These are phyloP conservation scores for Albugo laibachii DNA, from an alignment of 352 stramenopile species.

Conservation along the genomic window DNA sequence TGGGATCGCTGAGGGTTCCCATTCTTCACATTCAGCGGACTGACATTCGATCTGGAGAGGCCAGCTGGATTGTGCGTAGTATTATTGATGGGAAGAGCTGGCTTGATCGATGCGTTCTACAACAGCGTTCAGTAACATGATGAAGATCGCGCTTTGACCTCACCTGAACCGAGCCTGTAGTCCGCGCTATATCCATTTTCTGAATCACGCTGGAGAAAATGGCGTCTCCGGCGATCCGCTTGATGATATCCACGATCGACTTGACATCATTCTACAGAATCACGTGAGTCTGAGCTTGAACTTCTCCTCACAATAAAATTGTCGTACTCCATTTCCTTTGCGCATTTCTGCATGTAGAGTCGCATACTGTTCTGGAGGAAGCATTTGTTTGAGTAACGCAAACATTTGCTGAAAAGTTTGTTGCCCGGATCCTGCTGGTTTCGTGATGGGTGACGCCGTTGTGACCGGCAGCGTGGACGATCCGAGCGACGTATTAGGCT, in stretches of 20 bases:
- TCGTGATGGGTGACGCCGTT: conserved; percentile 10
- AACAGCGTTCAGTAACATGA: neutral
- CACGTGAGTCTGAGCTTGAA: neutral
- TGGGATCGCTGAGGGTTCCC: too few species aligned
- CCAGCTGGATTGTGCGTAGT: neutral
- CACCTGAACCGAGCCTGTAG: conserved; percentile 14
- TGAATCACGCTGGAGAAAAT: conserved; percentile 70
- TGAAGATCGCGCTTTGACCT: neutral
- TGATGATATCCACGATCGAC: conserved; percentile 76
- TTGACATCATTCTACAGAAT: conserved; percentile 62
- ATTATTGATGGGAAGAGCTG: neutral
- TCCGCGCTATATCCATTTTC: conserved; percentile 58
- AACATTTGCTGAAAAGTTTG: conserved; percentile 82
- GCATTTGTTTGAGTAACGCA: conserved; percentile 60
- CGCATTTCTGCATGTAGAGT: conserved; percentile 62
- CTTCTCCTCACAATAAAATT: neutral
- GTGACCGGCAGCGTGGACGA: neutral
- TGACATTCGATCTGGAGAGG: neutral
- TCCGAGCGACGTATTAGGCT: too few species aligned
- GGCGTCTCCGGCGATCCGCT: conserved; percentile 55
- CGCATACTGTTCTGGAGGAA: conserved; percentile 65
- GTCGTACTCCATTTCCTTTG: conserved; percentile 40
- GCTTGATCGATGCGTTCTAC: conserved; percentile 1
- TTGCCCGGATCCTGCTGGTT: conserved; percentile 34
- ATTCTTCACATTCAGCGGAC: conserved; percentile 1